phyloP scores from a whole-genome alignment of 2,329 filamentous ascomycete species.

The Fusarium pininemorale region DNA sequence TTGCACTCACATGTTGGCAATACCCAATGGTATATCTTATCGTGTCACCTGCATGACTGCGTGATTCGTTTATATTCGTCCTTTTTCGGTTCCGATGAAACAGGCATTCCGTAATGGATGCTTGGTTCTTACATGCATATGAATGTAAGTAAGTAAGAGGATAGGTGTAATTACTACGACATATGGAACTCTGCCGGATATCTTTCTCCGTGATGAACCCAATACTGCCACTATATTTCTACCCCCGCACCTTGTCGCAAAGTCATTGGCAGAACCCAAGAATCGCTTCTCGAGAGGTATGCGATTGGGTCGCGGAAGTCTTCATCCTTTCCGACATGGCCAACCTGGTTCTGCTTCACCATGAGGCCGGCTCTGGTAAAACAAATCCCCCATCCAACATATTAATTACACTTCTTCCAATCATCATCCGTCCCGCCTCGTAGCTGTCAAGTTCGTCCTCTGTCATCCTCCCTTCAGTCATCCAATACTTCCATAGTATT shows the following conservation, averaged over 20 bases:
- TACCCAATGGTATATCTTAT: neutral
- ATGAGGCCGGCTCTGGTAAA: neutral
- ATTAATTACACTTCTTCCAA: neutral
- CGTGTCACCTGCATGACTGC: neutral
- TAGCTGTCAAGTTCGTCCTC: neutral
- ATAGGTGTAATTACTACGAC: neutral
- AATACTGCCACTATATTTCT: neutral
- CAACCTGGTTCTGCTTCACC: neutral
- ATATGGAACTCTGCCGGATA: neutral
- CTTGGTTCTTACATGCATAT: neutral
- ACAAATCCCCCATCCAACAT: neutral
- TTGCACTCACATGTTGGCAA: neutral
- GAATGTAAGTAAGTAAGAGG: neutral
- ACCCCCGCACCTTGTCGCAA: neutral
- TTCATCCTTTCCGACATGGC: neutral
- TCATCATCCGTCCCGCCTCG: neutral
- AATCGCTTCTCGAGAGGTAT: neutral
- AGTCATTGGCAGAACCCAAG: neutral
- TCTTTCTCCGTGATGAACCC: neutral
- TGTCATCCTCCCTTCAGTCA: neutral
- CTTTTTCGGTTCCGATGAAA: neutral
- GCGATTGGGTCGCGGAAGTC: neutral
- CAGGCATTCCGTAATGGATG: neutral
- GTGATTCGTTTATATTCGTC: neutral
- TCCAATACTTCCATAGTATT: neutral